These are phyloP conservation scores for Tremellales sp. DNA, from an alignment of 1,284 basidiomycete species.

Conservation along the genomic window DNA sequence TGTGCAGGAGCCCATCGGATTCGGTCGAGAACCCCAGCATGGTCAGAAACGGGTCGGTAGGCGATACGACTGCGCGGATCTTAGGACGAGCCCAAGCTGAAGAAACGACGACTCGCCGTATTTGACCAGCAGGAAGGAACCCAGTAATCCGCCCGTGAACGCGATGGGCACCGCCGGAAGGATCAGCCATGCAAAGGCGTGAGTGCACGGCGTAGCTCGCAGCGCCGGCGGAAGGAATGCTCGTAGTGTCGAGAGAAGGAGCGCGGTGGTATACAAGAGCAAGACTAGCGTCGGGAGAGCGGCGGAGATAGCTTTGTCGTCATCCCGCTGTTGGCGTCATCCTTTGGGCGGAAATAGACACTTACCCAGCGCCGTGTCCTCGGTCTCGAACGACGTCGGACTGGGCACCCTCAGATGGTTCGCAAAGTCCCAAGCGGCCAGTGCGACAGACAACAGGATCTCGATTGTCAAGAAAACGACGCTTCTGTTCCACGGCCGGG, in stretches of 20 bases:
- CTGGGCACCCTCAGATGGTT: constrained; percentile 5
- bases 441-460: constrained; percentile 9
- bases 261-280: constrained; percentile 14
- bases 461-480: constrained; percentile 19
- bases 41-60: not conserved
- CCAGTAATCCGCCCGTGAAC: constrained; percentile 14
- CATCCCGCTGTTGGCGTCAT: not conserved
- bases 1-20: not conserved
- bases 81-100: not conserved
- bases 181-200: constrained; percentile 8
- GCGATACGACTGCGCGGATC: not conserved
- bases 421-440: constrained; percentile 18
- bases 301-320: constrained; percentile 9
- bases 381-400: constrained; percentile 1
- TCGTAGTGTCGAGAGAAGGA: constrained; percentile 15
- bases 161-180: constrained; percentile 19
- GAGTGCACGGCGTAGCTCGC: not conserved
- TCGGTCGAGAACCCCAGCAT: not conserved
- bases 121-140: constrained; percentile 10
- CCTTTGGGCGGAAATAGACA: not conserved
- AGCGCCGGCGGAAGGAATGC: constrained; percentile 7
- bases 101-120: constrained; percentile 12
- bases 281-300: constrained; percentile 16
- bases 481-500: constrained; percentile 6
- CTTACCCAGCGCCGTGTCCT: constrained; percentile 21